These are phyloP conservation scores for Gymnopus androsaceus DNA, from an alignment of 1,284 basidiomycete species.

Conservation along the genomic window DNA sequence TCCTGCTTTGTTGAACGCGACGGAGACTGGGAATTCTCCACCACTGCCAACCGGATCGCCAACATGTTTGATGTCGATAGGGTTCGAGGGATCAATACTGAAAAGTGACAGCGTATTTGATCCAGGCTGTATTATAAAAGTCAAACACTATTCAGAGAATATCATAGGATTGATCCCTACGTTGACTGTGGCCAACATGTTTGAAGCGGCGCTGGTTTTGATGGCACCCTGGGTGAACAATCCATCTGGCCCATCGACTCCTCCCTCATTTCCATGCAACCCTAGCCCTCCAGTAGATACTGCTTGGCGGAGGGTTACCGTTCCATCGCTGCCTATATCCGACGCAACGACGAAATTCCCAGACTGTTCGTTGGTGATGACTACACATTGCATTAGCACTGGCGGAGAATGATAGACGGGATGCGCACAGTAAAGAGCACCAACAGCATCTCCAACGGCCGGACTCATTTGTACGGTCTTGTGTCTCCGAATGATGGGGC, in stretches of 20 bases:
- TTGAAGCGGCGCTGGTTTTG: slow-evolving; percentile 40
- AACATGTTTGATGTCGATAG: slow-evolving; percentile 39
- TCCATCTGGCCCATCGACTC: slow-evolving; percentile 39
- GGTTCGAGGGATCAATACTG: slow-evolving; percentile 43
- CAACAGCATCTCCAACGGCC: slow-evolving; percentile 2
- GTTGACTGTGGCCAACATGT: slow-evolving; percentile 47
- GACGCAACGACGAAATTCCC: slow-evolving; percentile 35
- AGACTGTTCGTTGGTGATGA: slow-evolving; percentile 36
- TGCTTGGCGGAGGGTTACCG: slow-evolving; percentile 34
- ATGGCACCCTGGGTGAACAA: slow-evolving; percentile 50
- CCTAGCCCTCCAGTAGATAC: slow-evolving; percentile 42
- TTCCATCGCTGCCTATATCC: slow-evolving; percentile 30
- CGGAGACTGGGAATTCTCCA: slow-evolving; percentile 51
- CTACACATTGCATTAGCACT: slow-evolving; percentile 19
- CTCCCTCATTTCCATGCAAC: slow-evolving; percentile 37
- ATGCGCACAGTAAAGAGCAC: slow-evolving; percentile 13
- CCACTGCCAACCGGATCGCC: slow-evolving; percentile 43
- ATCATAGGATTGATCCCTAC: slow-evolving; percentile 32
- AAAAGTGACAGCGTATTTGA: slow-evolving; percentile 51
- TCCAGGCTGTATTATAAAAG: slow-evolving; percentile 36
- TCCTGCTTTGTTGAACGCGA: slow-evolving; percentile 44
- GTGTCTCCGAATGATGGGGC: slow-evolving; percentile 7
- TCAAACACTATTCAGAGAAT: not conserved
- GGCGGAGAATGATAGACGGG: not conserved
- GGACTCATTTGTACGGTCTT: slow-evolving; percentile 8